Conservation (phyloP, 805 yeast species). For the Sugiyamaella valdiviana region DNA sequence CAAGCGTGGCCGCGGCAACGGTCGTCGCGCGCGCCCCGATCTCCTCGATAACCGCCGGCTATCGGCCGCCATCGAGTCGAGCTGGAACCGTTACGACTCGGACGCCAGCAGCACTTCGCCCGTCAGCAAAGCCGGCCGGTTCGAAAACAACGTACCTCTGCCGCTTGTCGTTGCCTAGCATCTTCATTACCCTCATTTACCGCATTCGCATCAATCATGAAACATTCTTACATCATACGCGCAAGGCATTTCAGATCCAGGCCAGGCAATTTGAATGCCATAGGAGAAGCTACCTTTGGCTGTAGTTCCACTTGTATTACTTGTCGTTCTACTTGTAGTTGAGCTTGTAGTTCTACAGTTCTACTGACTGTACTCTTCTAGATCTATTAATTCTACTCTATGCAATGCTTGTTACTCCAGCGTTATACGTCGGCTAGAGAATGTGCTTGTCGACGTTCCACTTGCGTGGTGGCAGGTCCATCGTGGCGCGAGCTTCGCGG, state of each 20-base stretch:
- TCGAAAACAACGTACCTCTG: not conserved
- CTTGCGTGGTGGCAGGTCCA: slow-evolving; percentile 13
- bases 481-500: slow-evolving; percentile 9
- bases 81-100: slow-evolving; percentile 5
- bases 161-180: slow-evolving; percentile 1
- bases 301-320: not conserved
- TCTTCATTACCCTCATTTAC: not conserved
- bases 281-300: no score
- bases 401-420: not conserved
- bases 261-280: no score
- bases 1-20: slow-evolving; percentile 13
- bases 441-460: slow-evolving; percentile 19
- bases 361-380: not conserved
- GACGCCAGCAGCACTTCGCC: slow-evolving; percentile 4
- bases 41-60: slow-evolving; percentile 3
- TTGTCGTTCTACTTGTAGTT: not conserved
- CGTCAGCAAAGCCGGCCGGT: not conserved
- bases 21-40: slow-evolving; percentile 15
- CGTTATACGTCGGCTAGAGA: not conserved
- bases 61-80: slow-evolving; percentile 4
- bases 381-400: not conserved
- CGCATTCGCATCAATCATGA: not conserved
- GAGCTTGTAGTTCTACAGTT: no score
- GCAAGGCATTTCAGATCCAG: no score
- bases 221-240: not conserved